phyloP scores from a whole-genome alignment of 106 monocot genomes.

The Acorus calamus region DNA sequence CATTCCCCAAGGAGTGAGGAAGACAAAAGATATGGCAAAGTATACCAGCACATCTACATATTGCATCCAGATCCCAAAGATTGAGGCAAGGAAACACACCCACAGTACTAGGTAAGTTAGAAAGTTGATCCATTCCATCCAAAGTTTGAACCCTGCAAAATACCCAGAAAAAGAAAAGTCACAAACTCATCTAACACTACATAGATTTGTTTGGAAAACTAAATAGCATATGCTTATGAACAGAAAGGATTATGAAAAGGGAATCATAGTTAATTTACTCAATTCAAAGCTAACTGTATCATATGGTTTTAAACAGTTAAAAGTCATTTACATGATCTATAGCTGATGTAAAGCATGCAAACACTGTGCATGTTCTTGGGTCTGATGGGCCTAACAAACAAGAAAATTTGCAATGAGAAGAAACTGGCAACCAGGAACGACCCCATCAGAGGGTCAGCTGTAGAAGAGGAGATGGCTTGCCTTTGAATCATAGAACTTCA shows the following conservation, averaged over 20 bases:
- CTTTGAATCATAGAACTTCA: conserved; percentile 59
- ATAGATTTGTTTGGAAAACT: background rate
- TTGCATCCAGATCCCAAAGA: too few relatives aligned
- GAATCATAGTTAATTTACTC: too few relatives aligned
- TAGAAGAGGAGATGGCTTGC: conserved; percentile 23
- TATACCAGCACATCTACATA: too few relatives aligned
- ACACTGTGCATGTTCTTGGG: conserved; percentile 55
- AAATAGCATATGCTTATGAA: background rate
- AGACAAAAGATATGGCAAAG: too few relatives aligned
- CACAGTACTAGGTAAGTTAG: conserved; percentile 1
- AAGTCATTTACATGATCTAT: conserved; percentile 45
- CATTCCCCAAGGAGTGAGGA: too few relatives aligned
- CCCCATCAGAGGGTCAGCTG: background rate
- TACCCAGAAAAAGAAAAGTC: background rate
- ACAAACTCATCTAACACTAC: background rate
- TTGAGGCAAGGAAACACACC: too few relatives aligned
- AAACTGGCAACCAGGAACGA: conserved; percentile 1
- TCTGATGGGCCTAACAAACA: conserved; percentile 42
- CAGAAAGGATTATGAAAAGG: background rate
- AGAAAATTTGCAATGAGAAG: conserved; percentile 41
- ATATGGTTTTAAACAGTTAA: background rate
- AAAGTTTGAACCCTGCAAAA: conserved; percentile 56
- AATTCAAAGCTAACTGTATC: background rate
- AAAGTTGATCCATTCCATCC: conserved; percentile 74
- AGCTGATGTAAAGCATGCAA: conserved; percentile 80